A percentile compares a stretch with the other conserved stretches of the same genome.
Evolutionary conservation across 108 stramenopile species (phyloP).

Genomic region (Stephanodiscus minutulus): DNA sequence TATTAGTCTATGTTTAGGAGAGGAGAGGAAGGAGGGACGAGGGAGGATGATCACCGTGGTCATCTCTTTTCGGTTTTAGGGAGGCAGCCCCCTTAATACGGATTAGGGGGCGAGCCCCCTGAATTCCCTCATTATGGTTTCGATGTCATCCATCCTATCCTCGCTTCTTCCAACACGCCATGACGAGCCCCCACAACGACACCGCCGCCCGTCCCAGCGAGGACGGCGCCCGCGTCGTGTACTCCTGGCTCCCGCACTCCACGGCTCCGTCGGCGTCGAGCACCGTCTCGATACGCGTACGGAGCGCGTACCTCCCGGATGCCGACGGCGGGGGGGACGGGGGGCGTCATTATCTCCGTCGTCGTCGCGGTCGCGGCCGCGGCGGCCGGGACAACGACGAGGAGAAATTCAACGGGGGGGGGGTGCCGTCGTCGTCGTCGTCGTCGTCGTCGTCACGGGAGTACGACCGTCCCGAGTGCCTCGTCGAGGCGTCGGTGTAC

Average conservation of each 20-base stretch:
- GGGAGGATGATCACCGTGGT: no score
- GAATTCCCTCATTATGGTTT: no score
- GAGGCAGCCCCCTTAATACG: no score
- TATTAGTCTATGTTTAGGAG: no score
- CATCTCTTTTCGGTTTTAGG: no score
- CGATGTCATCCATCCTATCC: no score
- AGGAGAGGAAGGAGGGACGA: no score
- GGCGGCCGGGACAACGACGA: conserved; percentile 21
- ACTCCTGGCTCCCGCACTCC: conserved; percentile 39
- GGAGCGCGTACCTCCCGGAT: conserved; percentile 5
- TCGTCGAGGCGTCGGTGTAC: conserved; percentile 38
- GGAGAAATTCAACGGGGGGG: conserved; percentile 18
- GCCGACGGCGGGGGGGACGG: background rate
- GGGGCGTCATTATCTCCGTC: background rate
- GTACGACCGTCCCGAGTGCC: conserved; percentile 26
- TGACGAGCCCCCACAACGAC: no score
- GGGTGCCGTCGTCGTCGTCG: background rate
- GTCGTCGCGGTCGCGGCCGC: background rate
- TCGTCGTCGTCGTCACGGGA: no score
- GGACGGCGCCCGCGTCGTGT: conserved; percentile 23
- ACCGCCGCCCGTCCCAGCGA: background rate
- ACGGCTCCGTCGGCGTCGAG: conserved; percentile 32
- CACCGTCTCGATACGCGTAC: conserved; percentile 22
- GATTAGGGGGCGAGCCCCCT: no score
- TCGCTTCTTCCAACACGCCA: no score